These are phyloP conservation scores for Eleusine coracana DNA, from an alignment of 176 grass and related monocot species.

Conservation along the genomic window DNA sequence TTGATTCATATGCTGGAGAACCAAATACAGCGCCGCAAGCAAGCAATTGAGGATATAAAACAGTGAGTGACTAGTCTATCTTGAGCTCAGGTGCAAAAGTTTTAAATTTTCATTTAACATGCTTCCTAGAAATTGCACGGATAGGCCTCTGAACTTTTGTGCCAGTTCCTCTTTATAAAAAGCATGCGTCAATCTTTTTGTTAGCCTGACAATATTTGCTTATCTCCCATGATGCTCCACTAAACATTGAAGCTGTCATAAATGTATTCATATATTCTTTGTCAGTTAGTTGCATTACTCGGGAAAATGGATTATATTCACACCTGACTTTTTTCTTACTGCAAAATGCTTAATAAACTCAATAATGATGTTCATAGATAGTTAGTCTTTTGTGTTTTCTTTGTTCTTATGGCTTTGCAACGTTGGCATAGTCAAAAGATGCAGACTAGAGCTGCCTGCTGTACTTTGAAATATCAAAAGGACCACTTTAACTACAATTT, in stretches of 20 bases:
- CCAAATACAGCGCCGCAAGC: constrained; percentile 79
- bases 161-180: neutral
- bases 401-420: neutral
- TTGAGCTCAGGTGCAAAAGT: constrained; percentile 4
- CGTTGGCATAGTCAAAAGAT: neutral
- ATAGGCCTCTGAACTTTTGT: neutral
- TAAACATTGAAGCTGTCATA: neutral
- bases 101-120: neutral
- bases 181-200: neutral
- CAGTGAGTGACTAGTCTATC: constrained; percentile 48
- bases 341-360: neutral
- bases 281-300: neutral
- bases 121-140: neutral
- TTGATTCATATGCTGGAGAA: constrained; percentile 90
- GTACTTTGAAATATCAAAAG: neutral
- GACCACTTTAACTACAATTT: neutral
- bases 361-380: neutral
- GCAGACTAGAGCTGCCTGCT: neutral
- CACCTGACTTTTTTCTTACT: neutral
- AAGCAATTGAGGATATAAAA: constrained; percentile 92
- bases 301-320: neutral
- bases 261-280: neutral
- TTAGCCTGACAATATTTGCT: neutral
- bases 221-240: neutral
- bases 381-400: neutral